phyloP scores from a whole-genome alignment of 139 green algal species.

The Pleodorina starrii region DNA sequence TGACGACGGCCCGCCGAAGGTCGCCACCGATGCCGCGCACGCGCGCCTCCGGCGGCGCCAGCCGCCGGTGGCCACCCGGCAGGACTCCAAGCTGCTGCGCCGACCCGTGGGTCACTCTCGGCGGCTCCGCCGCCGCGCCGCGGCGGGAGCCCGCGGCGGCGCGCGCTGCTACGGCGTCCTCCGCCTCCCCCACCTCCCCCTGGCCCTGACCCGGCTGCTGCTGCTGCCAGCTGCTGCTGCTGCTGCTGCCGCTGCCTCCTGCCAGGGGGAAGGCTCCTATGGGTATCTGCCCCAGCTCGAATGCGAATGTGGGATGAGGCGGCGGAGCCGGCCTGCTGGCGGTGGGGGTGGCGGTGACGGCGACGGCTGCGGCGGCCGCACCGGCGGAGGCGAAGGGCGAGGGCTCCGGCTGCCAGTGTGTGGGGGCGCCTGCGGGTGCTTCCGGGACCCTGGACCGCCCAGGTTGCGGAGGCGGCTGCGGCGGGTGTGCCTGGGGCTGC shows the following conservation, averaged over 20 bases:
- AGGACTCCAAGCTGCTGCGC: too few species aligned
- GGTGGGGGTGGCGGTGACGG: background rate
- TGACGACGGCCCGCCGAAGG: background rate
- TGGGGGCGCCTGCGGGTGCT: too few species aligned
- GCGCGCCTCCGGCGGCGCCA: slow-evolving; percentile 16
- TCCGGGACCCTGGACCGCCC: too few species aligned
- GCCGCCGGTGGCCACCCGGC: background rate
- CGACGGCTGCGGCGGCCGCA: background rate
- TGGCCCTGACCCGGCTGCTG: background rate
- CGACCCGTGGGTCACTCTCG: too few species aligned
- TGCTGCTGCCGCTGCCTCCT: background rate
- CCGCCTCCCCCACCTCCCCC: background rate
- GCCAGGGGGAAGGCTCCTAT: background rate
- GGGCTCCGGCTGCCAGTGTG: too few species aligned
- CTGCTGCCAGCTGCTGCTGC: background rate
- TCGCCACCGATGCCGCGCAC: background rate
- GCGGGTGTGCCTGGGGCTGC: background rate
- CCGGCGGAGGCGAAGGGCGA: background rate
- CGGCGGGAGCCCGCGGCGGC: background rate
- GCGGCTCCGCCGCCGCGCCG: background rate
- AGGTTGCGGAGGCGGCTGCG: too few species aligned
- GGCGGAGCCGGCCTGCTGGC: background rate
- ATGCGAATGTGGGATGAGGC: too few species aligned
- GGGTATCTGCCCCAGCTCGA: too few species aligned
- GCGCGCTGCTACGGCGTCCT: background rate